Conservation (phyloP, 2,329 filamentous ascomycete genomes). For the Colletotrichum lini region DNA sequence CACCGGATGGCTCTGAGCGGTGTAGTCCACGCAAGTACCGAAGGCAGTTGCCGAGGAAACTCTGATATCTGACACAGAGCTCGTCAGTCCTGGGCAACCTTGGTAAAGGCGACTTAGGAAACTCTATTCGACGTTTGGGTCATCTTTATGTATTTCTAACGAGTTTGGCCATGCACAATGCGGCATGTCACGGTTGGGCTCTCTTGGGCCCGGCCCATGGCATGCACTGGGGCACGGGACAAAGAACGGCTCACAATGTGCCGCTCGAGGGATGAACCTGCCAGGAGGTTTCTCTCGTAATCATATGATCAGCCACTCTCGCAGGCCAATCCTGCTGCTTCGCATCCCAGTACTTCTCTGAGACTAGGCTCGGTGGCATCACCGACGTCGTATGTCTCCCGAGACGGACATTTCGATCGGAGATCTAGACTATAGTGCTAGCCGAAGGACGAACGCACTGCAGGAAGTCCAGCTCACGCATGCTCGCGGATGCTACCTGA, state of each 20-base stretch:
- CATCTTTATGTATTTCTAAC: constrained; percentile 6
- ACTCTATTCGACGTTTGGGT: constrained; percentile 17
- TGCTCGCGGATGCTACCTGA: neutral
- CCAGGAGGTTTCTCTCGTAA: constrained; percentile 3
- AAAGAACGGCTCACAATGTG: neutral
- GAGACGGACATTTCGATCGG: neutral
- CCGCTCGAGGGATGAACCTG: constrained; percentile 29
- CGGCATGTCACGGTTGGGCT: neutral
- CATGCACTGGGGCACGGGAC: constrained; percentile 21
- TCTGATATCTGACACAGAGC: constrained; percentile 21
- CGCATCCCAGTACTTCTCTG: constrained; percentile 1
- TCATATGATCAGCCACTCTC: constrained; percentile 3
- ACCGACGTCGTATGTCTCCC: neutral
- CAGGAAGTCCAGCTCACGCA: neutral
- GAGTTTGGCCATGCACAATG: neutral
- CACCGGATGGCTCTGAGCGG: neutral
- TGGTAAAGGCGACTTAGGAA: constrained; percentile 16
- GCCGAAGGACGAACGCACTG: constrained; percentile 6
- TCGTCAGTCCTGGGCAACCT: constrained; percentile 1
- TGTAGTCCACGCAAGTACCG: constrained; percentile 13
- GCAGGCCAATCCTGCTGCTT: constrained; percentile 3
- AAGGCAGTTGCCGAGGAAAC: constrained; percentile 23
- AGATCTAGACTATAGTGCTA: neutral
- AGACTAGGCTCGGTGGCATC: neutral
- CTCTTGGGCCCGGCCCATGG: constrained; percentile 16